Conservation (phyloP, 306 rosid species). For the Crataegus laevigata region DNA sequence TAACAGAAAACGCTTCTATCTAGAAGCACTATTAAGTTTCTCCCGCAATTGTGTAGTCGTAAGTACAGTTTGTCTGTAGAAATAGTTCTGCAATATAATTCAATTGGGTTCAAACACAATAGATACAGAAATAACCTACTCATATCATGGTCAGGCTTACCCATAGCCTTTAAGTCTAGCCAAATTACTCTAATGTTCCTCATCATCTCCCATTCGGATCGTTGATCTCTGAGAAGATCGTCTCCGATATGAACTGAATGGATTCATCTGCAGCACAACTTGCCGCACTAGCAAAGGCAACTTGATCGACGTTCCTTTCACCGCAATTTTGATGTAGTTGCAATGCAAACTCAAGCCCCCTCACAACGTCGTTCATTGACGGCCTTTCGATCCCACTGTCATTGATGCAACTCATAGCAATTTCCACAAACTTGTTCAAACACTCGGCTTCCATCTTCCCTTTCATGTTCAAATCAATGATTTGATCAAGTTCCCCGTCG, state of each 20-base stretch:
- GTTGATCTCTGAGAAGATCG: neutral
- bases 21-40: no score
- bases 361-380: slow-evolving; percentile 14
- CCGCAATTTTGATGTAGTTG: neutral
- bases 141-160: no score
- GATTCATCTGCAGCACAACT: neutral
- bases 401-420: slow-evolving; percentile 2
- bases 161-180: no score
- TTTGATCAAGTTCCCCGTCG: neutral
- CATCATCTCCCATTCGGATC: neutral
- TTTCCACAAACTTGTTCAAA: slow-evolving; percentile 4
- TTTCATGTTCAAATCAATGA: slow-evolving; percentile 8
- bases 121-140: no score
- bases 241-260: neutral
- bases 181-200: no score
- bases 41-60: no score
- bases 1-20: no score
- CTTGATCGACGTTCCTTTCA: neutral
- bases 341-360: slow-evolving; percentile 13
- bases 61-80: no score
- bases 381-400: slow-evolving; percentile 16
- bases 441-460: slow-evolving; percentile 8
- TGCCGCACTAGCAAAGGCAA: neutral
- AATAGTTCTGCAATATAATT: no score
- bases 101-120: no score